Base-by-base conservation (phyloP, 1,284 basidiomycete genomes). In the Pyrrhoderma lamaoense region DNA sequence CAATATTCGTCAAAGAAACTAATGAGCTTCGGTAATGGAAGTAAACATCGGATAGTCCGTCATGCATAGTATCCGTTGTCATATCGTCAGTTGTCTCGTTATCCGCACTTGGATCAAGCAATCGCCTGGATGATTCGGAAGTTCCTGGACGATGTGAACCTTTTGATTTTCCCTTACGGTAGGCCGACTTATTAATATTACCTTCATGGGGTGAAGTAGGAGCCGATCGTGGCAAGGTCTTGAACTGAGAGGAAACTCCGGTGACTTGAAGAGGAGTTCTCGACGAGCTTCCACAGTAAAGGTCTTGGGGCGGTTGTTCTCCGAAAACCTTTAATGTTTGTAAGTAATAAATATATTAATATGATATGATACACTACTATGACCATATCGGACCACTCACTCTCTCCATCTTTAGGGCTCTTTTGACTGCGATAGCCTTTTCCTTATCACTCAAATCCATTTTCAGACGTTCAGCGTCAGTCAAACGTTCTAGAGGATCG, bases 341-440 rank as follows among this genome's bases (percentile, higher is more conserved):
- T 11, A 31, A 36, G 25, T n/a, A 27, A 18, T 44, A 14, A 42
- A 51, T 37, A 18, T 38, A 54, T 44, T 53, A 56, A 27, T 50
- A 53, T 21, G 40, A 45, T 34, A 40, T 34, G 53, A 37, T 16
- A 45, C n/a, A n/a, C n/a, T n/a, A n/a, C n/a, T n/a, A n/a, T n/a
- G n/a, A n/a, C n/a, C n/a, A 46, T 48, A 21, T 14, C 22, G 22
- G 23, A 55, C 23, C 14, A 46, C 44, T 13, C 21, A 85, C 86
- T 79, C 84, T 83, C 66, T 89, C 85, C 85, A 90, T 89, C 68
- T 90, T 90, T 60, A 82, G 72, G 27, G 86, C 87, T 45, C 87
- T 69, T 49, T 80, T 74, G 45, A 90, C 86, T 59, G 85, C 86
- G 61, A 84, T 74, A 13, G 83, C 82, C 67, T 86, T 87, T 62